Conservation (phyloP, 352 stramenopile species). For the Phytopythium ostracodes region DNA sequence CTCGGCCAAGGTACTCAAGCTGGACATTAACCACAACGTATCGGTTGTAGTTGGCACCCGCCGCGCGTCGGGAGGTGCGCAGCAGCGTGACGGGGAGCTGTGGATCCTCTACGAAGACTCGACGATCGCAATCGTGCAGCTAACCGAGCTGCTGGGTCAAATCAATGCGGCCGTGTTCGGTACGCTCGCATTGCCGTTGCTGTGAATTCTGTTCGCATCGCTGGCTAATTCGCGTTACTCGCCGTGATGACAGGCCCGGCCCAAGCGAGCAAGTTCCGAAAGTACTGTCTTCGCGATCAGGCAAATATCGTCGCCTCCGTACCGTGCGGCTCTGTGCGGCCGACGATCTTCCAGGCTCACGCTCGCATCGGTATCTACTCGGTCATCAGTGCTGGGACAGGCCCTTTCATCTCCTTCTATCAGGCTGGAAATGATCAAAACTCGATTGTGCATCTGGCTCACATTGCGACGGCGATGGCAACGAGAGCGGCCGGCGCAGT, state of each 20-base stretch:
- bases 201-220: too few relatives aligned
- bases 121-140: conserved; percentile 74
- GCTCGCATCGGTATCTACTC: conserved; percentile 68
- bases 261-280: conserved; percentile 76
- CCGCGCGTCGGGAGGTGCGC: conserved; percentile 18
- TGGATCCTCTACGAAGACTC: conserved; percentile 78
- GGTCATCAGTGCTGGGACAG: conserved; percentile 58
- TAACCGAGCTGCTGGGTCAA: conserved; percentile 52
- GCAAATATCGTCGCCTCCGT: conserved; percentile 51
- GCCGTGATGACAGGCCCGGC: conserved; percentile 29
- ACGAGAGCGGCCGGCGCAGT: conserved; percentile 67
- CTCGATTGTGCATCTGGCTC: conserved; percentile 82
- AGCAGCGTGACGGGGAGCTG: conserved; percentile 40
- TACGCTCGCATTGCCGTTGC: conserved; percentile 13
- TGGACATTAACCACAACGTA: conserved; percentile 44
- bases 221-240: background rate
- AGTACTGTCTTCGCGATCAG: conserved; percentile 75
- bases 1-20: conserved; percentile 31
- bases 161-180: conserved; percentile 53
- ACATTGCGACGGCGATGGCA: conserved; percentile 80
- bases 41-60: conserved; percentile 25
- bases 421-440: conserved; percentile 83
- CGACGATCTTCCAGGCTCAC: conserved; percentile 83
- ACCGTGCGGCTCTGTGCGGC: conserved; percentile 56
- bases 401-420: conserved; percentile 78